A percentile compares a stretch with the other conserved stretches of the same genome.
Conservation (phyloP, 2,329 filamentous ascomycete genomes). For the Sporothrix luriei region DNA sequence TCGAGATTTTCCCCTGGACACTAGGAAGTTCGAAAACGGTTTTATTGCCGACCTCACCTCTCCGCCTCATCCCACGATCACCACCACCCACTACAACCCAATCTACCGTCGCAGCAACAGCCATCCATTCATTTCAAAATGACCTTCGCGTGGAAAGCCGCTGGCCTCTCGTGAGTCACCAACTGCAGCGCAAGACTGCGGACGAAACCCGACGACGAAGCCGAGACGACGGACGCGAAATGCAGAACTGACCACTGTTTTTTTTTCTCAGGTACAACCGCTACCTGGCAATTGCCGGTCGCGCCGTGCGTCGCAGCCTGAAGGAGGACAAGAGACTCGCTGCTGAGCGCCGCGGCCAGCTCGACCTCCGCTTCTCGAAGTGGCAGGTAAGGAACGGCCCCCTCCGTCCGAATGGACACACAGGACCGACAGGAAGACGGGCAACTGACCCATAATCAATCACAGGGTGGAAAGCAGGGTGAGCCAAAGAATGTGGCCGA, state of each 20-base stretch:
- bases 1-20: constrained; percentile 31
- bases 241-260: constrained; percentile 19
- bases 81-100: constrained; percentile 41
- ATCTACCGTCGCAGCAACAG: constrained; percentile 20
- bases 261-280: constrained; percentile 84
- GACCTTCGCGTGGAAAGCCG: constrained; percentile 97
- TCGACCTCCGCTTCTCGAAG: constrained; percentile 87
- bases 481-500: constrained; percentile 72
- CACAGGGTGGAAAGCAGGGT: constrained; percentile 93
- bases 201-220: neutral
- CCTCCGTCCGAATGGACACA: neutral
- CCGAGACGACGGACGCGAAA: neutral
- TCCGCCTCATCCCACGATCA: constrained; percentile 12
- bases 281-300: constrained; percentile 93
- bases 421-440: neutral
- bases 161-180: constrained; percentile 83
- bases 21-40: constrained; percentile 25
- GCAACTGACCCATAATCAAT: constrained; percentile 57
- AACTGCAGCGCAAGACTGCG: neutral
- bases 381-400: constrained; percentile 73
- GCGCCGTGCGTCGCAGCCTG: constrained; percentile 91
- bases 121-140: constrained; percentile 63
- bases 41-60: constrained; percentile 37
- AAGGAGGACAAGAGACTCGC: constrained; percentile 89
- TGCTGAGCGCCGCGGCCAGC: constrained; percentile 87